These are phyloP conservation scores for Penicillium crustosum DNA, from an alignment of 2,329 filamentous ascomycete species.

Conservation along the genomic window DNA sequence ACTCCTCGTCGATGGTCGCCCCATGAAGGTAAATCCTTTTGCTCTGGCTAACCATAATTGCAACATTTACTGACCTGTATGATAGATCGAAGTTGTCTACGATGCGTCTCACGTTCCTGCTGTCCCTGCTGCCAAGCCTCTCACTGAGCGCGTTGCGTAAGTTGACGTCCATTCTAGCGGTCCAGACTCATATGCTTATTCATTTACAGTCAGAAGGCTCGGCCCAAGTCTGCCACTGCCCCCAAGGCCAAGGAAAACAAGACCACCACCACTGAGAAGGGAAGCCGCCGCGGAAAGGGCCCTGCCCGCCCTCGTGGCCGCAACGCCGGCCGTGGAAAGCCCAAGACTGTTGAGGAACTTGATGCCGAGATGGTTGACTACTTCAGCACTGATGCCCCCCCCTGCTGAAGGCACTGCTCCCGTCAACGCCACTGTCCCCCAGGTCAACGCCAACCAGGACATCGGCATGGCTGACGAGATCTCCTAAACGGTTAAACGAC, in stretches of 20 bases:
- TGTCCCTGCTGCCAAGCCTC: slow-evolving; percentile 66
- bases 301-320: slow-evolving; percentile 54
- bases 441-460: slow-evolving; percentile 52
- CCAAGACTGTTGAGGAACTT: slow-evolving; percentile 91
- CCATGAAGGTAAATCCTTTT: slow-evolving; percentile 73
- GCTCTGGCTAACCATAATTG: slow-evolving; percentile 13
- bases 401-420: slow-evolving; percentile 46
- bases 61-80: slow-evolving; percentile 7
- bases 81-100: slow-evolving; percentile 84
- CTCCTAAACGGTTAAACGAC: slow-evolving; percentile 41
- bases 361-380: slow-evolving; percentile 98
- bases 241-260: slow-evolving; percentile 60
- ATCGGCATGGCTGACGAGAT: slow-evolving; percentile 57
- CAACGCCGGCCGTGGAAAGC: slow-evolving; percentile 65
- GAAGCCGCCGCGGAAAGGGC: slow-evolving; percentile 41
- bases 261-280: slow-evolving; percentile 2
- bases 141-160: slow-evolving; percentile 82
- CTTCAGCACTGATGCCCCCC: slow-evolving; percentile 56
- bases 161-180: slow-evolving; percentile 19
- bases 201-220: slow-evolving; percentile 59
- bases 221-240: slow-evolving; percentile 78
- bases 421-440: slow-evolving; percentile 49
- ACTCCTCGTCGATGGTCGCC: slow-evolving; percentile 81
- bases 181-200: slow-evolving; percentile 24
- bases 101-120: slow-evolving; percentile 70